Percentiles rank a stretch among this genome's conserved stretches.
These are phyloP conservation scores for Xanthoconium separans DNA, from an alignment of 1,284 basidiomycete species.

Conservation along the genomic window DNA sequence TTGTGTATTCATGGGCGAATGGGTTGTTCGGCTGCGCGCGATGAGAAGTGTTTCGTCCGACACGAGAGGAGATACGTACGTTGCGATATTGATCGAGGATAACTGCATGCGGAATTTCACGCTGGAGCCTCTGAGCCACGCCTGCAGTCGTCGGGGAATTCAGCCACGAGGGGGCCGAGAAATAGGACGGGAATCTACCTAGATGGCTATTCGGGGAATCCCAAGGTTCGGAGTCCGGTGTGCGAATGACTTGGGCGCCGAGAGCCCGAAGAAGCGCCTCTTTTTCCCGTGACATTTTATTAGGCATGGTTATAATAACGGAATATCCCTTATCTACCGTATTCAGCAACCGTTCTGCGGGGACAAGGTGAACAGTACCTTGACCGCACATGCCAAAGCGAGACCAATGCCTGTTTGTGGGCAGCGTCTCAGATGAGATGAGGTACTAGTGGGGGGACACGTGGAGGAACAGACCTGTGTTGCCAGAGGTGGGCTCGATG, in stretches of 20 bases:
- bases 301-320: constrained; percentile 92
- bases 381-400: constrained; percentile 89
- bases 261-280: constrained; percentile 89
- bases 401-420: constrained; percentile 75
- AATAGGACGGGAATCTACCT: constrained; percentile 54
- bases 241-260: constrained; percentile 92
- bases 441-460: not conserved
- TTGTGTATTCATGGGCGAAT: constrained; percentile 83
- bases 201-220: constrained; percentile 87
- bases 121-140: constrained; percentile 76
- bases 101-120: constrained; percentile 81
- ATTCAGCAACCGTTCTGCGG: constrained; percentile 58
- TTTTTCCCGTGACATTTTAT: constrained; percentile 98
- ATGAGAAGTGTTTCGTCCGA: not conserved
- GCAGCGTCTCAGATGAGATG: not conserved
- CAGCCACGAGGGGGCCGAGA: constrained; percentile 62
- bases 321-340: constrained; percentile 85
- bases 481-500: constrained; percentile 93
- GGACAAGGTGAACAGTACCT: constrained; percentile 49
- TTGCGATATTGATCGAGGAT: constrained; percentile 92
- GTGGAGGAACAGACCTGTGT: constrained; percentile 69
- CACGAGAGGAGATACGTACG: constrained; percentile 38
- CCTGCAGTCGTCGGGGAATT: constrained; percentile 82
- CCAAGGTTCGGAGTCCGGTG: constrained; percentile 88
- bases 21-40: constrained; percentile 74